Evolutionary conservation across 176 grass and related monocot genomes (phyloP).

Genomic region (Triticum dicoccoides): DNA sequence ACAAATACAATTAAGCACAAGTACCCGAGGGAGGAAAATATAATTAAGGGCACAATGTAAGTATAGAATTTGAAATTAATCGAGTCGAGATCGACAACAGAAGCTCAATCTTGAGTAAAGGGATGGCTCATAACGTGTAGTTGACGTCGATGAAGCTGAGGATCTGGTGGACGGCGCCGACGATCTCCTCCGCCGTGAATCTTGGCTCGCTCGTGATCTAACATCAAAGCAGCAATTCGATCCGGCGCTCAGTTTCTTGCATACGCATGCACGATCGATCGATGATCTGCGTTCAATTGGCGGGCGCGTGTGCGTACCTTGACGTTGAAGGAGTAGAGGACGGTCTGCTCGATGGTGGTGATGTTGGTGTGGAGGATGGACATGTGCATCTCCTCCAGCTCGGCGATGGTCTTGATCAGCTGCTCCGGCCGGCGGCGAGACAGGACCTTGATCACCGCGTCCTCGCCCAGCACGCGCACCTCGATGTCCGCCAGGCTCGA

Average conservation of each 20-base stretch:
- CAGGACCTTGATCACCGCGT: conserved; percentile 91
- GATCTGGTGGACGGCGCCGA: conserved; percentile 86
- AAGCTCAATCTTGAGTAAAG: not conserved
- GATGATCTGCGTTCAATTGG: not conserved
- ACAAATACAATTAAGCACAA: conserved; percentile 2
- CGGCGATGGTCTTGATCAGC: conserved; percentile 84
- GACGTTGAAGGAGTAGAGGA: conserved; percentile 98
- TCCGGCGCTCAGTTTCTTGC: not conserved
- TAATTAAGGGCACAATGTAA: not conserved
- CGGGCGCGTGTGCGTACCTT: conserved; percentile 44
- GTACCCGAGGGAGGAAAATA: not conserved
- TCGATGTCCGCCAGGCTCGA: conserved; percentile 90
- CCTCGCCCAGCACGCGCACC: conserved; percentile 68
- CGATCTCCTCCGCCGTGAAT: conserved; percentile 86
- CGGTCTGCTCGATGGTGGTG: conserved; percentile 98
- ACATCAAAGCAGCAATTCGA: not conserved
- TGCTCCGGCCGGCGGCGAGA: conserved; percentile 69
- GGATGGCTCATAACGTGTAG: conserved; percentile 36
- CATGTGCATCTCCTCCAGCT: conserved; percentile 89
- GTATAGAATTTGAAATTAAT: conserved; percentile 4
- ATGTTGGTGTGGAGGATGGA: conserved; percentile 92
- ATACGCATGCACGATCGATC: not conserved
- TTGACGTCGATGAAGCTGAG: conserved; percentile 87
- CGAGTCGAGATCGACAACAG: not conserved
- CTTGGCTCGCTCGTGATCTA: conserved; percentile 68